A percentile compares a stretch with the other conserved stretches of the same genome.
Evolutionary conservation across 2,329 filamentous ascomycete genomes (phyloP).

Genomic region (Arthrobotrys conoides): DNA sequence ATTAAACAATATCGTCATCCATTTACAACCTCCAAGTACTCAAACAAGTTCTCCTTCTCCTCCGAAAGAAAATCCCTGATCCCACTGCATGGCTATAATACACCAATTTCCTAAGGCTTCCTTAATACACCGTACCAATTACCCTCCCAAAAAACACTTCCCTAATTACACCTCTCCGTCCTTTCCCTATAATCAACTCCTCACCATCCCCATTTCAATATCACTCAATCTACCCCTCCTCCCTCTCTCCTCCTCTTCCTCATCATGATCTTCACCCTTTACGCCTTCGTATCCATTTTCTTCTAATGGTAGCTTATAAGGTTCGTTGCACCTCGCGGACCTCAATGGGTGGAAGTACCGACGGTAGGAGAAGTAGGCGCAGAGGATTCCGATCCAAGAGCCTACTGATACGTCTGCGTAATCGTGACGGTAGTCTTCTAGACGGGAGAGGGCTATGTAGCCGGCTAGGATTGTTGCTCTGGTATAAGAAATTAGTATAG

Average conservation of each 20-base stretch:
- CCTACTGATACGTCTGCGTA: conserved; percentile 78
- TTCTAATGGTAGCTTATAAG: conserved; percentile 41
- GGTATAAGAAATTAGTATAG: neutral
- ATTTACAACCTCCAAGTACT: neutral
- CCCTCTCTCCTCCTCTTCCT: conserved; percentile 38
- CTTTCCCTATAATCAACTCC: conserved; percentile 1
- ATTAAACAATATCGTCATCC: neutral
- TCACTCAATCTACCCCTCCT: conserved; percentile 44
- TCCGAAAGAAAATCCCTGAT: neutral
- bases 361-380: conserved; percentile 78
- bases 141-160: neutral
- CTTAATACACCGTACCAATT: neutral
- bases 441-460: conserved; percentile 78
- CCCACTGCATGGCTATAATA: neutral
- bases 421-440: conserved; percentile 79
- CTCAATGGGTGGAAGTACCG: conserved; percentile 61
- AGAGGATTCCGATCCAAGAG: conserved; percentile 73
- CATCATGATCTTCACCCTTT: conserved; percentile 37
- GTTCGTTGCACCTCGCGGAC: conserved; percentile 49
- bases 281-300: conserved; percentile 47
- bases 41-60: neutral
- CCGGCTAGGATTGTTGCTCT: conserved; percentile 71
- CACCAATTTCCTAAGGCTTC: neutral
- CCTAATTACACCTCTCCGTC: neutral
- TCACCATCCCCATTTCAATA: conserved; percentile 60